phyloP scores from a whole-genome alignment of 352 stramenopile species.

The Globisporangium lucens region DNA sequence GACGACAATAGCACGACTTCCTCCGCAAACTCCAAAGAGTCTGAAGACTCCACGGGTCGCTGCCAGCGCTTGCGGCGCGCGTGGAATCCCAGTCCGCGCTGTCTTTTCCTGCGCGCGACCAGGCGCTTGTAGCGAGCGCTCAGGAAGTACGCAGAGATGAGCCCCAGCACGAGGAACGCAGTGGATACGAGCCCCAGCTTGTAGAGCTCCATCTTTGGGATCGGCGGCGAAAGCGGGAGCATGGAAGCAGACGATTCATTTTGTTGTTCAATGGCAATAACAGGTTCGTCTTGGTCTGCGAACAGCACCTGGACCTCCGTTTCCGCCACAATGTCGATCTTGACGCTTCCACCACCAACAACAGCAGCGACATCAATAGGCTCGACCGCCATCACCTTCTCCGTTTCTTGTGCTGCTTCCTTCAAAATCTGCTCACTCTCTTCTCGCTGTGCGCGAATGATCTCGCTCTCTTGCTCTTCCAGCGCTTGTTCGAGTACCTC shows the following conservation, averaged over 20 bases:
- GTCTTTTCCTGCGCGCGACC: conserved; percentile 7
- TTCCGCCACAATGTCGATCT: conserved; percentile 2
- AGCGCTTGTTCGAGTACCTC: not conserved
- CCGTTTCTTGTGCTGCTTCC: not conserved
- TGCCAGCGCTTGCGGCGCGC: conserved; percentile 33
- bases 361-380: not conserved
- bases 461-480: conserved; percentile 5
- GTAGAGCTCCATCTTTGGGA: conserved; percentile 9
- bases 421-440: conserved; percentile 1
- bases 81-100: conserved; percentile 8
- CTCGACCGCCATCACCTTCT: not conserved
- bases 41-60: conserved; percentile 11
- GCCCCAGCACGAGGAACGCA: conserved; percentile 18
- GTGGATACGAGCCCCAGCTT: conserved; percentile 7
- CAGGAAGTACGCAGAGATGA: conserved; percentile 27
- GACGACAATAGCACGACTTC: conserved; percentile 39
- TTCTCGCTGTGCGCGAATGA: not conserved
- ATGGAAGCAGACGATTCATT: not conserved
- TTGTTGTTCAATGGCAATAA: not conserved
- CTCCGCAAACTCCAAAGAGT: conserved; percentile 30
- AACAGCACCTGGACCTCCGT: conserved; percentile 1
- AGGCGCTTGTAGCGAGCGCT: conserved; percentile 21
- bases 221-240: not conserved
- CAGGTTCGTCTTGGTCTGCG: not conserved
- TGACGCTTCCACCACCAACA: not conserved